These are phyloP conservation scores for Vitellaria paradoxa DNA, from an alignment of 179 eudicot species.

Conservation along the genomic window DNA sequence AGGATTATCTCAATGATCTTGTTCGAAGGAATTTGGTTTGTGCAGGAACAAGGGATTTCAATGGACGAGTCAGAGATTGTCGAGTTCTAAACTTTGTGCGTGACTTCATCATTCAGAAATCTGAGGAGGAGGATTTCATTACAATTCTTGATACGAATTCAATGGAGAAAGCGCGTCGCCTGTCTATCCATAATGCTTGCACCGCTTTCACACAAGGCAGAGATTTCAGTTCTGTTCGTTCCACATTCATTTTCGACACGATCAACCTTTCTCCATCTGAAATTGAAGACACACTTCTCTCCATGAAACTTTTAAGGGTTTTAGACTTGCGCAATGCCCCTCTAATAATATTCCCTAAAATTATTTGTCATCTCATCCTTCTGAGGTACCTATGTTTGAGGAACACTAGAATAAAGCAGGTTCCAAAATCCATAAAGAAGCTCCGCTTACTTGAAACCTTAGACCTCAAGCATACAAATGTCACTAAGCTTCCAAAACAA, in stretches of 20 bases:
- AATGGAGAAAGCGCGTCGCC: conserved; percentile 9
- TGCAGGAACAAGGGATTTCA: not conserved
- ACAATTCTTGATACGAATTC: not conserved
- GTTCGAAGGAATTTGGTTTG: conserved; percentile 26
- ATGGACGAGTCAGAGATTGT: conserved; percentile 19
- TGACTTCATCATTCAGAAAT: conserved; percentile 12
- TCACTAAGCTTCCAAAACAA: conserved; percentile 18
- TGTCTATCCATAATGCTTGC: conserved; percentile 16
- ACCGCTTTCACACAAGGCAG: not conserved
- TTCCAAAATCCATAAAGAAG: conserved; percentile 22
- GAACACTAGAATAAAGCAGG: conserved; percentile 5
- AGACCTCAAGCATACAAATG: conserved; percentile 22
- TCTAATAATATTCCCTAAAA: conserved; percentile 18
- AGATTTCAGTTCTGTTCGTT: conserved; percentile 7
- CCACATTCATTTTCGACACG: conserved; percentile 6
- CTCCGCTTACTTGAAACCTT: conserved; percentile 25
- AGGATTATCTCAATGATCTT: conserved; percentile 29
- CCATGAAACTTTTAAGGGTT: conserved; percentile 18
- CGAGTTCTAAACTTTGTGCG: conserved; percentile 20
- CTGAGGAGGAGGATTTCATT: conserved; percentile 17
- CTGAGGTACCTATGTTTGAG: conserved; percentile 25
- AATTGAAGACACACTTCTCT: not conserved
- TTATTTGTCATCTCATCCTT: conserved; percentile 8
- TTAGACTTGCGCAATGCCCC: conserved; percentile 19
- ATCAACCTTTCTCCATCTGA: not conserved